phyloP scores from a whole-genome alignment of 352 stramenopile species.

The Phytopythium mirpurense region DNA sequence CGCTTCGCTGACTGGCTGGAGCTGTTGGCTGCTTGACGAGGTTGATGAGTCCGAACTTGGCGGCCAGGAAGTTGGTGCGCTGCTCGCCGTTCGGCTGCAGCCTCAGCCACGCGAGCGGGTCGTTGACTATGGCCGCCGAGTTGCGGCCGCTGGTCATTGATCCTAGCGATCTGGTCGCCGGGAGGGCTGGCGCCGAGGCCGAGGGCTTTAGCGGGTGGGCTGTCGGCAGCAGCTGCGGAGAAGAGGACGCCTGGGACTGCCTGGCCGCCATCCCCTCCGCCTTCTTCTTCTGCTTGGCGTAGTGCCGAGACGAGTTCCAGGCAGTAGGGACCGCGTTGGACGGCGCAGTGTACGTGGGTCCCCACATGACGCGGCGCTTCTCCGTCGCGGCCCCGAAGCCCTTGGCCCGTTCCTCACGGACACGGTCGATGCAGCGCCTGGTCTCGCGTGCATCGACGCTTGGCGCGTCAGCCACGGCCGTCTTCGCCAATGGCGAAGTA shows the following conservation, averaged over 20 bases:
- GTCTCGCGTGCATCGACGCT: slow-evolving; percentile 34
- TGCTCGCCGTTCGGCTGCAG: slow-evolving; percentile 43
- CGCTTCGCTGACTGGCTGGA: no score
- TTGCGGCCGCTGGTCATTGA: slow-evolving; percentile 1
- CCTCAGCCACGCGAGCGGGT: slow-evolving; percentile 61
- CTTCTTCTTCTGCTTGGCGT: slow-evolving; percentile 47
- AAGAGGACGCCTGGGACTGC: neutral
- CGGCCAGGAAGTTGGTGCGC: slow-evolving; percentile 39
- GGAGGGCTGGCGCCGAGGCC: slow-evolving; percentile 14
- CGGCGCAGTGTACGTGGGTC: slow-evolving; percentile 26
- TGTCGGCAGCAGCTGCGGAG: slow-evolving; percentile 8
- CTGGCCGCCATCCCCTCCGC: slow-evolving; percentile 23
- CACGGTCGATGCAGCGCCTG: slow-evolving; percentile 38
- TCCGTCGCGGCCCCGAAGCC: slow-evolving; percentile 38
- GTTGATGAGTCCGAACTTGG: slow-evolving; percentile 35
- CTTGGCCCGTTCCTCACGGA: slow-evolving; percentile 3
- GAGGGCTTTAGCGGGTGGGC: slow-evolving; percentile 11
- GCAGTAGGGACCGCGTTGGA: slow-evolving; percentile 29
- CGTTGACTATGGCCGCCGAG: slow-evolving; percentile 9
- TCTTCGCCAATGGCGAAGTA: neutral
- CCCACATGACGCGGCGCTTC: slow-evolving; percentile 44
- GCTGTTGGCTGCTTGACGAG: slow-evolving; percentile 17
- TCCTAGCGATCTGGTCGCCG: neutral
- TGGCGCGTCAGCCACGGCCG: neutral
- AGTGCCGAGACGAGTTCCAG: slow-evolving; percentile 53